A percentile compares a stretch with the other conserved stretches of the same genome.
Evolutionary conservation across 2,329 filamentous ascomycete species (phyloP).

Genomic region (Stylonectria norvegica): DNA sequence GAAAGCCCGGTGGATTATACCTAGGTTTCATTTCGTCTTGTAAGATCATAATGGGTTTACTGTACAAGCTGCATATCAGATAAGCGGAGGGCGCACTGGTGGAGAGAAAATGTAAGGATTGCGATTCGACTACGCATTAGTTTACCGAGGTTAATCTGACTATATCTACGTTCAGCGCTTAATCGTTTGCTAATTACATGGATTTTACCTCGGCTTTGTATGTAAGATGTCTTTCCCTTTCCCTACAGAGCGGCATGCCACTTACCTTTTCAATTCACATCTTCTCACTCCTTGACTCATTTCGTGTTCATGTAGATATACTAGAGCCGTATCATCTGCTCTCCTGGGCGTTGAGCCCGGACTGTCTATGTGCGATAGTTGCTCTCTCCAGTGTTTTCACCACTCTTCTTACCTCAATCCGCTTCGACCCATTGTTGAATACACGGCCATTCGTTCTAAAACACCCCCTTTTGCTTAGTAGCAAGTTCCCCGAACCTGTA

Average conservation of each 20-base stretch:
- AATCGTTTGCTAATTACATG: no score
- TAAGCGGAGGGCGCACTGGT: conserved; percentile 5
- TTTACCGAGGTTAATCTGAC: no score
- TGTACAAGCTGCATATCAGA: conserved; percentile 12
- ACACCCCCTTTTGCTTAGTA: no score
- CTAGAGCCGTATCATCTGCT: conserved; percentile 9
- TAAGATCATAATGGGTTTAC: conserved; percentile 13
- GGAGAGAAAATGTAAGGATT: conserved; percentile 7
- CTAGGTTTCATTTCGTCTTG: conserved; percentile 2
- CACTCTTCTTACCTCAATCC: background rate
- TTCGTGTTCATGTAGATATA: background rate
- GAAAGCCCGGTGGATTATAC: conserved; percentile 1
- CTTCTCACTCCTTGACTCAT: background rate
- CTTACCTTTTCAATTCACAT: background rate
- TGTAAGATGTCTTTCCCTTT: no score
- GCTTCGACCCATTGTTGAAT: conserved; percentile 30
- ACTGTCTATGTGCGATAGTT: conserved; percentile 19
- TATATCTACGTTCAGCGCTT: no score
- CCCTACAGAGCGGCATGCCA: no score
- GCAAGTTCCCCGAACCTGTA: no score
- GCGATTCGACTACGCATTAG: no score
- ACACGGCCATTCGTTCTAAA: conserved; percentile 24
- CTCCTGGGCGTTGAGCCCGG: conserved; percentile 32
- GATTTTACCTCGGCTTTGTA: no score
- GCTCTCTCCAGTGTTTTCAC: background rate